A percentile compares a stretch with the other conserved stretches of the same genome.
These are phyloP conservation scores for Ascochyta koolunga DNA, from an alignment of 2,329 filamentous ascomycete species.

Conservation along the genomic window DNA sequence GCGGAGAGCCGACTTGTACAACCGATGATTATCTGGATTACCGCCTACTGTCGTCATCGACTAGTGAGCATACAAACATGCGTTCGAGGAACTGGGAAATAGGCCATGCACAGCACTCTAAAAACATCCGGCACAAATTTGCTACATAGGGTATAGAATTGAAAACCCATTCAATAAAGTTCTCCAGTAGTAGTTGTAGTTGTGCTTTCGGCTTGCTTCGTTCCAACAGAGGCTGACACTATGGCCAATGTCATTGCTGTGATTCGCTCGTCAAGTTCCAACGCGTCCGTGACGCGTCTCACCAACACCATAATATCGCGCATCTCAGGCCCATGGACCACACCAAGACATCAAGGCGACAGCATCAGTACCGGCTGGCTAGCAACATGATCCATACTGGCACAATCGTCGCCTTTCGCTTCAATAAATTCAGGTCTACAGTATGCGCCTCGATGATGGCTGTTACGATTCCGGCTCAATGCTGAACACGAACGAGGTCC, in stretches of 20 bases:
- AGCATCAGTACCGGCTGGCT: conserved; percentile 36
- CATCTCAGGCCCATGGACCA: conserved; percentile 15
- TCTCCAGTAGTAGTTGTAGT: too few species aligned
- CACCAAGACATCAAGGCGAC: conserved; percentile 31
- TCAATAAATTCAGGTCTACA: conserved; percentile 48
- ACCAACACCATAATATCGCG: not conserved
- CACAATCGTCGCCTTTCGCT: conserved; percentile 48
- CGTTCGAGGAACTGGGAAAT: conserved; percentile 1
- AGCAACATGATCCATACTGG: conserved; percentile 47
- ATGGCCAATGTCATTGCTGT: not conserved
- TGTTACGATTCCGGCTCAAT: conserved; percentile 41
- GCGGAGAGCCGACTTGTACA: conserved; percentile 15
- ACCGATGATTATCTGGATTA: conserved; percentile 1
- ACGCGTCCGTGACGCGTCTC: conserved; percentile 2
- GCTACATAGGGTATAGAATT: too few species aligned
- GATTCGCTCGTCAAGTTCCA: conserved; percentile 1
- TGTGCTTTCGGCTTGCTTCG: too few species aligned
- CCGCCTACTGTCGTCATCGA: conserved; percentile 19
- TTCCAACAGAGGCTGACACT: too few species aligned
- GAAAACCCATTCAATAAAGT: too few species aligned
- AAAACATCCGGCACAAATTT: too few species aligned
- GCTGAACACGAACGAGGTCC: conserved; percentile 48
- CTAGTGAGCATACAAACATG: conserved; percentile 6
- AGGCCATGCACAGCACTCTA: not conserved
- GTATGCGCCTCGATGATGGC: conserved; percentile 46